phyloP scores from a whole-genome alignment of 1,139 yeast species.

The Taphrina betulina region DNA sequence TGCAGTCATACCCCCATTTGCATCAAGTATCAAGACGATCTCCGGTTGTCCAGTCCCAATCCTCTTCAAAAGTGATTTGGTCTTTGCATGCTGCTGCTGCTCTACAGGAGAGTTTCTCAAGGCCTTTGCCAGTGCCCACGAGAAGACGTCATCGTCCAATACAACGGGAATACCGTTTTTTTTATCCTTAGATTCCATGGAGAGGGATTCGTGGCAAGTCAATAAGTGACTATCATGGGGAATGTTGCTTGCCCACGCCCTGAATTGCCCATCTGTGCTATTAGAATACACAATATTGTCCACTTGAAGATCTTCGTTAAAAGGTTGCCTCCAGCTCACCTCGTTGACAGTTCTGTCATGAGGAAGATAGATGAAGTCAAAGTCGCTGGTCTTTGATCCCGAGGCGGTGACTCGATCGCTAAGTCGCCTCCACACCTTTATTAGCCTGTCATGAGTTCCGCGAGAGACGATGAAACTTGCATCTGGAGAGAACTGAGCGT shows the following conservation, averaged over 20 bases:
- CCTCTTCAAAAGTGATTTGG: slow-evolving; percentile 41
- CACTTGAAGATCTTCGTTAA: slow-evolving; percentile 39
- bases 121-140: slow-evolving; percentile 32
- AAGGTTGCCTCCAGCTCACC: slow-evolving; percentile 54
- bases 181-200: slow-evolving; percentile 36
- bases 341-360: slow-evolving; percentile 62
- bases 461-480: slow-evolving; percentile 64
- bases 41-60: slow-evolving; percentile 49
- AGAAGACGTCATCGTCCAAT: slow-evolving; percentile 46
- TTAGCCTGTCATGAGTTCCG: slow-evolving; percentile 60
- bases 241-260: slow-evolving; percentile 75
- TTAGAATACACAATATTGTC: slow-evolving; percentile 59
- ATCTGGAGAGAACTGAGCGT: slow-evolving; percentile 54
- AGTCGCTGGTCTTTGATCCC: slow-evolving; percentile 57
- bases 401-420: slow-evolving; percentile 61
- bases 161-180: slow-evolving; percentile 48
- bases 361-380: slow-evolving; percentile 67
- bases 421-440: slow-evolving; percentile 66
- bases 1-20: slow-evolving; percentile 50
- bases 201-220: slow-evolving; percentile 39
- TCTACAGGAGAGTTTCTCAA: slow-evolving; percentile 10
- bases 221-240: slow-evolving; percentile 38
- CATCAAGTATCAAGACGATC: slow-evolving; percentile 55
- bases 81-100: slow-evolving; percentile 27
- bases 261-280: slow-evolving; percentile 55